Conservation (phyloP, 169 alveolate genomes). For the Besnoitia besnoiti region DNA sequence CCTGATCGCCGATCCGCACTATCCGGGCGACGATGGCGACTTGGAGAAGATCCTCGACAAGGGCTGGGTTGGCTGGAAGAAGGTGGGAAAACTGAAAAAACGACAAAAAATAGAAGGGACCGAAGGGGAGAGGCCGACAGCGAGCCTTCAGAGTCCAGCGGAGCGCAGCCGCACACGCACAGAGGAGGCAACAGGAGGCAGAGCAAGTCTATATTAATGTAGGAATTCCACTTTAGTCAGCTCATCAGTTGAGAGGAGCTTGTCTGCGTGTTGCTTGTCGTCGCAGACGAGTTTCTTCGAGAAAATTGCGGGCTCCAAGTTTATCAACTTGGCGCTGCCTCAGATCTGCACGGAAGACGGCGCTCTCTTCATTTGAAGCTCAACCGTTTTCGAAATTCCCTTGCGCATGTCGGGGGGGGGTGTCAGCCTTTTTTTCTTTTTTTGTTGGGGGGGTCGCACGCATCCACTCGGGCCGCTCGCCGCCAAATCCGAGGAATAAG, state of each 20-base stretch:
- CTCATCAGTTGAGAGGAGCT: too few species aligned
- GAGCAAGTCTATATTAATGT: not conserved
- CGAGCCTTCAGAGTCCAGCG: not conserved
- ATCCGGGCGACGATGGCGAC: not conserved
- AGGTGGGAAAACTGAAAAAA: not conserved
- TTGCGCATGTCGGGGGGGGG: too few species aligned
- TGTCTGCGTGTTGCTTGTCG: not conserved
- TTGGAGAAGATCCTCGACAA: slow-evolving; percentile 5
- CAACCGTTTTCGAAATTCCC: too few species aligned
- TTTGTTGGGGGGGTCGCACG: too few species aligned
- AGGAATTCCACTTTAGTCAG: too few species aligned
- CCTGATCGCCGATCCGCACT: not conserved
- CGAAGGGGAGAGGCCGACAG: not conserved
- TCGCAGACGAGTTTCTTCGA: not conserved
- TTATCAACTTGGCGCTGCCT: not conserved
- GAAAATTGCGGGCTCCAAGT: not conserved
- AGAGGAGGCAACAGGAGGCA: not conserved
- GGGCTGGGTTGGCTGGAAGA: slow-evolving; percentile 1
- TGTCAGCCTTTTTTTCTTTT: too few species aligned
- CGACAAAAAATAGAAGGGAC: not conserved
- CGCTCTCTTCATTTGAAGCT: not conserved
- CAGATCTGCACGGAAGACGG: not conserved
- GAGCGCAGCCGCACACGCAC: not conserved
- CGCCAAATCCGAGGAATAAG: too few species aligned
- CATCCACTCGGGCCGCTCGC: too few species aligned